phyloP scores from a whole-genome alignment of 2,329 filamentous ascomycete genomes.

The Colletotrichum cereale region DNA sequence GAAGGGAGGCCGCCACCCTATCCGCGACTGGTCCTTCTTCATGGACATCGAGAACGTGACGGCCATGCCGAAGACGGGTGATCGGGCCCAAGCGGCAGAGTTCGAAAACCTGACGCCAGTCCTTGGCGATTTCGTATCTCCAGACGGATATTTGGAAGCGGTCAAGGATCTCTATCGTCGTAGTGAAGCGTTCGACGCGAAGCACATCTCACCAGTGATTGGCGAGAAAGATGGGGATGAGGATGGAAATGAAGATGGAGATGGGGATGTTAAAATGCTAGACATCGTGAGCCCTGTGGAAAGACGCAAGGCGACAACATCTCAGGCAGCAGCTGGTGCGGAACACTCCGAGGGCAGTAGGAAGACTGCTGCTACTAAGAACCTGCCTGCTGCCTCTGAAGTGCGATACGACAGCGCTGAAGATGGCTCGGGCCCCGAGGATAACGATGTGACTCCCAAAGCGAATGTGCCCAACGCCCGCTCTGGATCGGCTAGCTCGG shows the following conservation, averaged over 20 bases:
- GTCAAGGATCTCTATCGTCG: conserved; percentile 6
- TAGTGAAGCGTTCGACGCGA: conserved; percentile 24
- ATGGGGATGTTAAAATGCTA: neutral
- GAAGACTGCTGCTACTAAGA: neutral
- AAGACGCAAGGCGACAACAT: too few relatives aligned
- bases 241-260: neutral
- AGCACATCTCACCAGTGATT: neutral
- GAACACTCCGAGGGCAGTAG: neutral
- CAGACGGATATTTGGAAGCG: neutral
- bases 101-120: conserved; percentile 44
- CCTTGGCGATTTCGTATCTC: neutral
- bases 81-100: conserved; percentile 35
- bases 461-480: neutral
- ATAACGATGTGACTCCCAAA: conserved; percentile 5
- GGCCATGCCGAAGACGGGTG: conserved; percentile 42
- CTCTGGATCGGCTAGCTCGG: neutral
- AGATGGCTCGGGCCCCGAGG: neutral
- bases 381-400: neutral
- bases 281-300: neutral
- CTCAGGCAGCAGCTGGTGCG: neutral
- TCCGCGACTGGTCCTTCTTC: conserved; percentile 51
- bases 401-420: neutral
- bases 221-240: neutral
- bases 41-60: conserved; percentile 49
- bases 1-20: conserved; percentile 21